Evolutionary conservation across 208 protist species (phyloP).

Genomic region (Vickermania ingenoplastis): DNA sequence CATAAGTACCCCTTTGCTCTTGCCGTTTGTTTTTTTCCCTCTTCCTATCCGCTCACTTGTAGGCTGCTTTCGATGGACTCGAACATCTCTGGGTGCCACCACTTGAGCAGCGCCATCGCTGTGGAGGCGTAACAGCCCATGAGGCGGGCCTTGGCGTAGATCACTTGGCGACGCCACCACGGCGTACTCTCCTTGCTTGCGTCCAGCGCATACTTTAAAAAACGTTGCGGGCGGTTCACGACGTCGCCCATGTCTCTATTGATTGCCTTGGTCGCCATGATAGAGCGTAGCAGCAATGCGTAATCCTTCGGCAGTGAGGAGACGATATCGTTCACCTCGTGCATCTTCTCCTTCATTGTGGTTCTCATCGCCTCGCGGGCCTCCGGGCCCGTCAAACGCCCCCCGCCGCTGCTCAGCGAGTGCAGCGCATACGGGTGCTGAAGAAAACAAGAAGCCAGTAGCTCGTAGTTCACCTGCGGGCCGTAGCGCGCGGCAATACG

Average conservation of each 20-base stretch:
- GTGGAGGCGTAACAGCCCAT: constrained; percentile 40
- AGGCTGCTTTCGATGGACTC: constrained; percentile 30
- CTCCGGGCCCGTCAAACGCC: constrained; percentile 20
- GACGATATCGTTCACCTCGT: constrained; percentile 71
- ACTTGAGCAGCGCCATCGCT: constrained; percentile 38
- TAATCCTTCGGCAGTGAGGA: constrained; percentile 74
- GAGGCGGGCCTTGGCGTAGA: constrained; percentile 30
- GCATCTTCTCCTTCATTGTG: constrained; percentile 62
- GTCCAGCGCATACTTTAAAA: constrained; percentile 67
- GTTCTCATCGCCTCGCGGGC: constrained; percentile 58
- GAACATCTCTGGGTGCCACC: constrained; percentile 47
- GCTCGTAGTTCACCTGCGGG: constrained; percentile 48
- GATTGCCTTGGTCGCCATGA: constrained; percentile 82
- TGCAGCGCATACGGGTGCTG: constrained; percentile 77
- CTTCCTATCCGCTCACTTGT: constrained; percentile 33
- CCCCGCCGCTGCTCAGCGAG: constrained; percentile 8
- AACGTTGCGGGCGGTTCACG: constrained; percentile 62
- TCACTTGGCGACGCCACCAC: background rate
- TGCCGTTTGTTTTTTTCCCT: background rate
- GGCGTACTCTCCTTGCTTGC: constrained; percentile 16
- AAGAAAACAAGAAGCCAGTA: constrained; percentile 82
- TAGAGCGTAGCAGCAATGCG: constrained; percentile 78
- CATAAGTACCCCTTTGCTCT: too few species aligned
- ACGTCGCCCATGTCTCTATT: constrained; percentile 67
- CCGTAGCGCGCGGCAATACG: constrained; percentile 39